A percentile compares a stretch with the other conserved stretches of the same genome.
These are phyloP conservation scores for Scenedesmus sp. DNA, from an alignment of 163 green algal species.

Conservation along the genomic window DNA sequence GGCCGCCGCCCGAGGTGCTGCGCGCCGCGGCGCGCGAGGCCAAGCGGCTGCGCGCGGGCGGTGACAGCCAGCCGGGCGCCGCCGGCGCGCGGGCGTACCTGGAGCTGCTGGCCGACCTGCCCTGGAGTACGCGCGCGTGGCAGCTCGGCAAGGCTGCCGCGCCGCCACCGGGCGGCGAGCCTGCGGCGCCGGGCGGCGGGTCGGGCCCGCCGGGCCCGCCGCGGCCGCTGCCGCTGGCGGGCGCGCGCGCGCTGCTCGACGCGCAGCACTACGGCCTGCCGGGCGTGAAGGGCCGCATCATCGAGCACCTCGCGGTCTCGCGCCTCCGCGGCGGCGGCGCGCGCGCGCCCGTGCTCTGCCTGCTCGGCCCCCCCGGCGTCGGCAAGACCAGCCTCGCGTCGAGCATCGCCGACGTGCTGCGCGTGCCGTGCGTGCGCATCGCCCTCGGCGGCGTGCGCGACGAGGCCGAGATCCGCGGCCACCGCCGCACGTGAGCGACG, in stretches of 20 bases:
- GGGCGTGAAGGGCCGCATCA: conserved; percentile 80
- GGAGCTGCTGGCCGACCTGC: conserved; percentile 85
- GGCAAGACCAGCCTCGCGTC: conserved; percentile 83
- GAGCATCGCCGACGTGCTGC: conserved; percentile 67
- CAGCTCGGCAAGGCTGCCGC: conserved; percentile 20
- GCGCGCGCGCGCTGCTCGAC: conserved; percentile 71
- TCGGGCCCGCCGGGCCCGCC: neutral
- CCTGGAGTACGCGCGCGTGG: conserved; percentile 63
- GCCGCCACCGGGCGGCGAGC: neutral
- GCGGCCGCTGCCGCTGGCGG: conserved; percentile 49
- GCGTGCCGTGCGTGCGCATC: conserved; percentile 54
- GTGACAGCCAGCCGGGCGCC: conserved; percentile 70
- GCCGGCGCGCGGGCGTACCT: conserved; percentile 76
- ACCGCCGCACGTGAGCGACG: conserved; percentile 74
- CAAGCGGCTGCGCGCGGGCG: conserved; percentile 40
- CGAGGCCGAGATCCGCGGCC: conserved; percentile 90
- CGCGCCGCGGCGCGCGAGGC: conserved; percentile 45
- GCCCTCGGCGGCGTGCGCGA: conserved; percentile 86
- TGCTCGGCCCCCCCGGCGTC: conserved; percentile 85
- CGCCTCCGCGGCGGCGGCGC: conserved; percentile 52
- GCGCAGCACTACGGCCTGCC: conserved; percentile 68
- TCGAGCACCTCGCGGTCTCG: conserved; percentile 88
- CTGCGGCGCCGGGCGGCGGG: neutral
- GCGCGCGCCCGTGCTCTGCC: conserved; percentile 85
- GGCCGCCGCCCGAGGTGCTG: conserved; percentile 69